Conservation (phyloP, 371 early-diverging fungal genomes). For the Haplosporangium sp. region DNA sequence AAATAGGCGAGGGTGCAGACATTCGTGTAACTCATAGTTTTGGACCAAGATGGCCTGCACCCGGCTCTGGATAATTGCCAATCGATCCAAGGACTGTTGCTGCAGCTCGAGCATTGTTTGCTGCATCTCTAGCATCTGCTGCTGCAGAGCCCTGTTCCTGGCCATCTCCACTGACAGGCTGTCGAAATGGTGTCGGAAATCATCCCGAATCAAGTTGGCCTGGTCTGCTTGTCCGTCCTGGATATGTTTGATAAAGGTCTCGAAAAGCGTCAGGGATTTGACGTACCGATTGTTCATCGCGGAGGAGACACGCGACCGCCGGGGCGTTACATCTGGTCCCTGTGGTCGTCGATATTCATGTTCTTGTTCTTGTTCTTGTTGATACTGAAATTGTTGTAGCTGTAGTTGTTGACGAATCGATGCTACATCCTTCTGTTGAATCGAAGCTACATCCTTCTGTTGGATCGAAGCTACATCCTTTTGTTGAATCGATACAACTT, state of each 20-base stretch:
- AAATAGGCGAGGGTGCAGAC: slow-evolving; percentile 31
- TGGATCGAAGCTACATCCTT: background rate
- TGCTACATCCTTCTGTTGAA: no score
- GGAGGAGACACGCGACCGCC: background rate
- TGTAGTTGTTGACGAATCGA: slow-evolving; percentile 1
- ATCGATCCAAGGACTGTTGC: slow-evolving; percentile 17
- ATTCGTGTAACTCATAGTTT: slow-evolving; percentile 19
- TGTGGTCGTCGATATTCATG: background rate
- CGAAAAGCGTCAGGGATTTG: slow-evolving; percentile 11
- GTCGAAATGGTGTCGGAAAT: slow-evolving; percentile 15
- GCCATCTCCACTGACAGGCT: slow-evolving; percentile 13
- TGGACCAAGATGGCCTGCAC: slow-evolving; percentile 24
- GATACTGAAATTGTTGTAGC: background rate
- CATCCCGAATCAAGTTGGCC: slow-evolving; percentile 8
- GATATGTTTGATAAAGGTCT: slow-evolving; percentile 11
- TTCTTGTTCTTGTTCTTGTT: background rate
- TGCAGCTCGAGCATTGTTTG: slow-evolving; percentile 23
- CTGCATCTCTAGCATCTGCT: slow-evolving; percentile 19
- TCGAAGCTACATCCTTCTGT: no score
- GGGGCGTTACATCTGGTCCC: background rate
- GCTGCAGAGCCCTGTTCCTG: slow-evolving; percentile 16
- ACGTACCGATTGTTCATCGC: background rate
- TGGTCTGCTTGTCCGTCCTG: slow-evolving; percentile 13
- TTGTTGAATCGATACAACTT: slow-evolving; percentile 2
- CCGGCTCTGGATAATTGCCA: slow-evolving; percentile 9